A percentile compares a stretch with the other conserved stretches of the same genome.
Conservation (phyloP, 371 early-diverging fungal species). For the Dichotomocladium elegans region DNA sequence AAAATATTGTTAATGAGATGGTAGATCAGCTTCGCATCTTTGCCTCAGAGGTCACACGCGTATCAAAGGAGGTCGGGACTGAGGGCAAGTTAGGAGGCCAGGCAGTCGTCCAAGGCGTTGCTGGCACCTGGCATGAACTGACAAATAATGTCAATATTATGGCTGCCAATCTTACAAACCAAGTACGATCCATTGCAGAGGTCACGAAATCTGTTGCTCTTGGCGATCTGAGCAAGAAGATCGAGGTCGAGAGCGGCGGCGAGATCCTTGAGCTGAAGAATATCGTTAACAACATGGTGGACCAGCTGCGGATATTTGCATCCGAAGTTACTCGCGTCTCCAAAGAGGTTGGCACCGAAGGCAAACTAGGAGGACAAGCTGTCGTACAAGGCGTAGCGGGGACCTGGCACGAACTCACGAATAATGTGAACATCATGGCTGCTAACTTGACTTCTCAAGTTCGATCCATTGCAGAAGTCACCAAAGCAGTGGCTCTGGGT, state of each 20-base stretch:
- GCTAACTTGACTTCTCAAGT: not conserved
- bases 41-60: too few relatives aligned
- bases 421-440: conserved; percentile 32
- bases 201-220: conserved; percentile 45
- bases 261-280: conserved; percentile 50
- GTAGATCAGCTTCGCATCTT: too few relatives aligned
- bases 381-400: not conserved
- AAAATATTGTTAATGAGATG: too few relatives aligned
- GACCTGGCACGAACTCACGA: conserved; percentile 35
- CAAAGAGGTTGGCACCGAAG: not conserved
- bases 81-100: too few relatives aligned
- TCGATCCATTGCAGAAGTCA: conserved; percentile 16
- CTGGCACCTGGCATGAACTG: too few relatives aligned
- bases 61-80: too few relatives aligned
- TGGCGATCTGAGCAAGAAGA: conserved; percentile 42
- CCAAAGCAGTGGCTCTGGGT: conserved; percentile 23
- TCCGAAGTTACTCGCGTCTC: not conserved
- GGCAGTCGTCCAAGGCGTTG: too few relatives aligned
- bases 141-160: too few relatives aligned
- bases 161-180: too few relatives aligned
- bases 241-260: conserved; percentile 39
- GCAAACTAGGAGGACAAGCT: not conserved
- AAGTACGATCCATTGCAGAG: too few relatives aligned
- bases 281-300: not conserved
- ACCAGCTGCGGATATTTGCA: not conserved